phyloP scores from a whole-genome alignment of 805 yeast genomes.

The Ogataea paraovalis region DNA sequence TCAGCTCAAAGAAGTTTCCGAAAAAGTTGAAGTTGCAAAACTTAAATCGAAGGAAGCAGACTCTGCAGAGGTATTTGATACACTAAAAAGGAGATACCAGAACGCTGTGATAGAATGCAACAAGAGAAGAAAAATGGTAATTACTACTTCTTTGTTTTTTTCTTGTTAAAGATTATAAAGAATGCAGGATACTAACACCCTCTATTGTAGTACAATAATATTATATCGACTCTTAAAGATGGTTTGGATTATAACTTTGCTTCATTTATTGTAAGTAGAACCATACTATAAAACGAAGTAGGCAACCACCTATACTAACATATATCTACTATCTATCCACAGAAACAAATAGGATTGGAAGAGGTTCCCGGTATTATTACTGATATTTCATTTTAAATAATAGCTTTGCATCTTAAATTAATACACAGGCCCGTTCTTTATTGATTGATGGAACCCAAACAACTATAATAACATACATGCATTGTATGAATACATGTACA shows the following conservation, averaged over 20 bases:
- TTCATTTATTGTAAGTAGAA: slow-evolving; percentile 1
- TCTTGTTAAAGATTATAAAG: background rate
- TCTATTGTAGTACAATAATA: slow-evolving; percentile 1
- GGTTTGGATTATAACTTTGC: slow-evolving; percentile 6
- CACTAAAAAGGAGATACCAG: background rate
- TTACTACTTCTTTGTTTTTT: no score
- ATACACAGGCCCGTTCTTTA: no score
- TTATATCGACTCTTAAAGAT: slow-evolving; percentile 8
- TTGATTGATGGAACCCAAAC: no score
- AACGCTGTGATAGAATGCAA: background rate
- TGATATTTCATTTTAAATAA: background rate
- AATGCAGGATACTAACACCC: background rate
- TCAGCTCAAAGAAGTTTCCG: no score
- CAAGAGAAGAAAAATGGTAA: slow-evolving; percentile 6
- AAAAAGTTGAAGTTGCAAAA: background rate
- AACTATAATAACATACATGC: no score
- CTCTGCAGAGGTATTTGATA: background rate
- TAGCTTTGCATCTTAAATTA: no score
- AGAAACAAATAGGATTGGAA: slow-evolving; percentile 1
- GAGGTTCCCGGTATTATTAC: slow-evolving; percentile 1
- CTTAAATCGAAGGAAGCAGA: background rate
- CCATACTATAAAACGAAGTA: background rate
- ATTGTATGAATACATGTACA: no score
- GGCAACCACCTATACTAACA: background rate
- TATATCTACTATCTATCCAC: background rate